Conservation (phyloP, 2,329 filamentous ascomycete genomes). For the Geosmithia morbida region DNA sequence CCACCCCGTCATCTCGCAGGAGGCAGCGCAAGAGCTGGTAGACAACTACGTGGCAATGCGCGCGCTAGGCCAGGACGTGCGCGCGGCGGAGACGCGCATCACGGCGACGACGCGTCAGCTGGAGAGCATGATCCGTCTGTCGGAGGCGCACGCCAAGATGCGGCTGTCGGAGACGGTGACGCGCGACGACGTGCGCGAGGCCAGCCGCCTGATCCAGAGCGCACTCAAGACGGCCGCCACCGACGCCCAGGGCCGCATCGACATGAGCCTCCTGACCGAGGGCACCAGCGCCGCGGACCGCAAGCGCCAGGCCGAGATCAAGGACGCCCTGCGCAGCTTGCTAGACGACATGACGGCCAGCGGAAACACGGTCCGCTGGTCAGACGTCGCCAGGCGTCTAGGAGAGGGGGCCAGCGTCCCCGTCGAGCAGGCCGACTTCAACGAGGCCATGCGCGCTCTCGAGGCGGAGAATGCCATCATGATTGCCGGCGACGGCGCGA, state of each 20-base stretch:
- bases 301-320: constrained; percentile 69
- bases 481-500: constrained; percentile 69
- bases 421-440: constrained; percentile 69
- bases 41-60: constrained; percentile 90
- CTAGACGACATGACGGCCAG: constrained; percentile 68
- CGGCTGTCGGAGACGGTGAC: constrained; percentile 66
- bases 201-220: constrained; percentile 80
- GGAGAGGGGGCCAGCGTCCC: constrained; percentile 55
- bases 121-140: constrained; percentile 94
- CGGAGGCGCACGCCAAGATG: constrained; percentile 98
- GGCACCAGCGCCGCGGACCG: constrained; percentile 85
- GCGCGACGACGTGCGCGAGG: constrained; percentile 71
- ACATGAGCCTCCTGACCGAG: constrained; percentile 91
- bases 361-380: constrained; percentile 56
- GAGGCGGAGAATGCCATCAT: constrained; percentile 77
- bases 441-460: constrained; percentile 62
- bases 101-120: constrained; percentile 94
- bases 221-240: constrained; percentile 97
- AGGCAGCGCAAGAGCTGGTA: constrained; percentile 72
- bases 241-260: constrained; percentile 81
- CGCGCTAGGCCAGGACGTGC: constrained; percentile 76
- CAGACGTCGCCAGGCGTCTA: constrained; percentile 62
- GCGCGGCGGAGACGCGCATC: constrained; percentile 84
- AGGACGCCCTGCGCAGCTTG: constrained; percentile 57
- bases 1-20: constrained; percentile 67